Evolutionary conservation across 345 rosid genomes (phyloP), one percentile per base, ranked within the genome.

Genomic region (Ceriops tagal): DNA sequence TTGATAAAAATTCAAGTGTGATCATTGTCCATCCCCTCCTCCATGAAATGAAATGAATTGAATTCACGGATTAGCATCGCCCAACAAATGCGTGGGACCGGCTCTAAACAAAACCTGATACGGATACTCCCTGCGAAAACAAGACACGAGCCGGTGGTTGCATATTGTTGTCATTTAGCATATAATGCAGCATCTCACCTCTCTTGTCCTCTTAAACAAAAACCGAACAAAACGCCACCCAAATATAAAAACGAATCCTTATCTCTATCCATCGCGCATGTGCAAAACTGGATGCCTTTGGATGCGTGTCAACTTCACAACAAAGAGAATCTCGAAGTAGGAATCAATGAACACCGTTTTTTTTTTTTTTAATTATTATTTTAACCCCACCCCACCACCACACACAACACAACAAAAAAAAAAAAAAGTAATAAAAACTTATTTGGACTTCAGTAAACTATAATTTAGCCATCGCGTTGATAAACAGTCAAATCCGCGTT

Each of bases 221-320:
- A 37, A 37, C 46, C 18, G 13, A 43, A 20, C 59, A 56, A 70
- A 58, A 67, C 78, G 67, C 61, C 70, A 70, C 67, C 35, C 62
- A 30, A 1, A 34, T 24, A 46, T 6, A 21, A 46, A 63, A 63
- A 11, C 8, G 74, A 81, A 82, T 81, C 78, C 77, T 79, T 69
- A 64, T 75, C 80, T 52, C 22, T 56, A 27, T 6, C 46, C 57
- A 53, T 53, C 49, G 28, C 71, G 66, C 69, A 43, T 34, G 72
- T 46, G 39, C 8, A 8, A 61, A 73, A 52, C 24, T 1, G 32
- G 65, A 51, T 64, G 58, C 66, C 26, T 37, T 6, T 19, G 5
- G 67, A 67, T 72, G 73, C 80, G 80, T 83, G 82, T 79, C 83
- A 28, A 46, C 21, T 31, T 21, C 56, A 18, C 34, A 30, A n/a